Evolutionary conservation across 2,329 filamentous ascomycete species (phyloP).

Genomic region (Xylaria sp.): DNA sequence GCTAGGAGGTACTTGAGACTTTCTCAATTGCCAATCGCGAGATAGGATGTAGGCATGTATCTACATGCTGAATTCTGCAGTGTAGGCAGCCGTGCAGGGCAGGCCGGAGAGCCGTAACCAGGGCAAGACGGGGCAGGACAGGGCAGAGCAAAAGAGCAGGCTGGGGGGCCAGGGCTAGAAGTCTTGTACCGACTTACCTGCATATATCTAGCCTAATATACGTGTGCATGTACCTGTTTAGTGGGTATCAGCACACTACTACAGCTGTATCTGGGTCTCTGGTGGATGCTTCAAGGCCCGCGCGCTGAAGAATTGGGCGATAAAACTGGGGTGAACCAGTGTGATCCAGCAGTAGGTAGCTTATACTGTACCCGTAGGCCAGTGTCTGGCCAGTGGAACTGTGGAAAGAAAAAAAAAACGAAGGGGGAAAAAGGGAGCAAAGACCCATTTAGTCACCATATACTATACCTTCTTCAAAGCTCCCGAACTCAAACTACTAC

Average conservation of each 20-base stretch:
- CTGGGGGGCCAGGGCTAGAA: constrained; percentile 31
- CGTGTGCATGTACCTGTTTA: neutral
- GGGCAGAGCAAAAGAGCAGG: constrained; percentile 32
- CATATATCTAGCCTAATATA: constrained; percentile 8
- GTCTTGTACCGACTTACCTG: constrained; percentile 11
- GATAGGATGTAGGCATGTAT: no score
- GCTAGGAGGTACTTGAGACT: constrained; percentile 21
- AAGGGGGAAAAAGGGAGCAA: constrained; percentile 11
- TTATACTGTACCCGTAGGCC: neutral
- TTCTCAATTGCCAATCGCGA: neutral
- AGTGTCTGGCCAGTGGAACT: neutral
- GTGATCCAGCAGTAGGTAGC: neutral
- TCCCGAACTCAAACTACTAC: no score
- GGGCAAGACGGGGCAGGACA: constrained; percentile 29
- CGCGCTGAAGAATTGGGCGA: constrained; percentile 22
- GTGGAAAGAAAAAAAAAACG: neutral
- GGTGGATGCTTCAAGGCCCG: constrained; percentile 16
- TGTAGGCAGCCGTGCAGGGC: constrained; percentile 27
- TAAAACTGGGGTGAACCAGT: constrained; percentile 11
- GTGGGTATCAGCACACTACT: neutral
- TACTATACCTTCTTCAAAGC: no score
- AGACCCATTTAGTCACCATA: neutral
- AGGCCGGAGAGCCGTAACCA: constrained; percentile 17
- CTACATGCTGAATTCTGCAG: neutral
- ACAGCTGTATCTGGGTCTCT: neutral